These are phyloP conservation scores for Phaeolepiota aurea DNA, from an alignment of 768 basidiomycete genomes.

Conservation along the genomic window DNA sequence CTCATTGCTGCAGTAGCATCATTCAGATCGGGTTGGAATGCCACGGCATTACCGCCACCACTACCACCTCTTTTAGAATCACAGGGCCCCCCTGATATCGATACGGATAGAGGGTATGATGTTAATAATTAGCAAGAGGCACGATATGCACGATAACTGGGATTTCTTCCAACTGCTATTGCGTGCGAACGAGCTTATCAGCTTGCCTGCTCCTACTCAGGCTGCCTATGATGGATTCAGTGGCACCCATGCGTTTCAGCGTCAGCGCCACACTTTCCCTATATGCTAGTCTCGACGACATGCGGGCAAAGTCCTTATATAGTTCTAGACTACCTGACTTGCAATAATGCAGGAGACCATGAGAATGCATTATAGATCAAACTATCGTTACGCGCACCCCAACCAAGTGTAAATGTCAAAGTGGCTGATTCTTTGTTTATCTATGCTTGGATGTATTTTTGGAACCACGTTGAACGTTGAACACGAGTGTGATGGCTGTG, in stretches of 20 bases:
- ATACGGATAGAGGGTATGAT: constrained; percentile 14
- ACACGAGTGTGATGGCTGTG: constrained; percentile 41
- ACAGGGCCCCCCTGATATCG: constrained; percentile 11
- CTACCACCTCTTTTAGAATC: constrained; percentile 11
- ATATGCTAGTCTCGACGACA: too few relatives aligned
- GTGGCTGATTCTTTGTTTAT: neutral
- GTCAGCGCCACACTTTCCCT: too few relatives aligned
- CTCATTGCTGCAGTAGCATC: constrained; percentile 47
- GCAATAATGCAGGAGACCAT: too few relatives aligned
- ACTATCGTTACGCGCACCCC: too few relatives aligned
- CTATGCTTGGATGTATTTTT: neutral
- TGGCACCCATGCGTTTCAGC: neutral
- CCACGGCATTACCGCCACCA: constrained; percentile 41
- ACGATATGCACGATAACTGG: neutral
- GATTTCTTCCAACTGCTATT: neutral
- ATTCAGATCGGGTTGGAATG: constrained; percentile 66
- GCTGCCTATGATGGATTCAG: neutral
- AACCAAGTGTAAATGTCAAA: too few relatives aligned
- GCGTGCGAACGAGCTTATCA: too few relatives aligned
- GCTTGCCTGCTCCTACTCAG: too few relatives aligned
- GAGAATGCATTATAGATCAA: too few relatives aligned
- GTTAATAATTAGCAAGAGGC: neutral
- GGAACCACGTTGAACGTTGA: neutral
- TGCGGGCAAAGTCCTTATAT: too few relatives aligned
- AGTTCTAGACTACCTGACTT: too few relatives aligned